A percentile compares a stretch with the other conserved stretches of the same genome.
Evolutionary conservation across 2,329 filamentous ascomycete genomes (phyloP).

Genomic region (Xylaria sp.): DNA sequence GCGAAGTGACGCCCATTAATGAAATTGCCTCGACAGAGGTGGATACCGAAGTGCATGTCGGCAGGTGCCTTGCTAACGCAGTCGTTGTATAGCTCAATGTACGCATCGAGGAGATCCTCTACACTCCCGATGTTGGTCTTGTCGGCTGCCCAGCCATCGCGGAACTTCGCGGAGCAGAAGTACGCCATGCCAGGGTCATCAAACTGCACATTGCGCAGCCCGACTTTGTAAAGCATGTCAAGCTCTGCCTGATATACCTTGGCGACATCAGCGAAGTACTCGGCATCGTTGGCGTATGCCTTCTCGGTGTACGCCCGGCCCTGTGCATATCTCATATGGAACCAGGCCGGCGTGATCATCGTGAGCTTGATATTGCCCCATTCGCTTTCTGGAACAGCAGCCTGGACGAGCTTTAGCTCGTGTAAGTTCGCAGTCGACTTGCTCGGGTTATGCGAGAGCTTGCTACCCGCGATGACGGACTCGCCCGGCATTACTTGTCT

Average conservation of each 20-base stretch:
- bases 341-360: slow-evolving; percentile 64
- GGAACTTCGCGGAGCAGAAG: slow-evolving; percentile 78
- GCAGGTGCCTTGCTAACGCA: slow-evolving; percentile 69
- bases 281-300: slow-evolving; percentile 65
- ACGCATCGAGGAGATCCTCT: slow-evolving; percentile 77
- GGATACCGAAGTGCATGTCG: slow-evolving; percentile 81
- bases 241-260: slow-evolving; percentile 73
- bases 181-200: slow-evolving; percentile 76
- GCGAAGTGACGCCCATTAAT: slow-evolving; percentile 73
- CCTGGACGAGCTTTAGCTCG: slow-evolving; percentile 61
- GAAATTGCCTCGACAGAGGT: slow-evolving; percentile 77
- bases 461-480: slow-evolving; percentile 62
- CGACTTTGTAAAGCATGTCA: slow-evolving; percentile 68
- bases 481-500: slow-evolving; percentile 66
- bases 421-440: slow-evolving; percentile 60
- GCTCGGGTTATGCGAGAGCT: slow-evolving; percentile 56
- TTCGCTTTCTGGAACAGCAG: slow-evolving; percentile 57
- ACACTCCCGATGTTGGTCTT: slow-evolving; percentile 73
- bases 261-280: slow-evolving; percentile 73
- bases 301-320: slow-evolving; percentile 65
- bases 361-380: slow-evolving; percentile 65
- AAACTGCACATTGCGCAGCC: slow-evolving; percentile 73
- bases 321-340: slow-evolving; percentile 68
- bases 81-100: slow-evolving; percentile 82
- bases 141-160: slow-evolving; percentile 75